phyloP scores from a whole-genome alignment of 2,329 filamentous ascomycete species.

The Ilyonectria destructans region DNA sequence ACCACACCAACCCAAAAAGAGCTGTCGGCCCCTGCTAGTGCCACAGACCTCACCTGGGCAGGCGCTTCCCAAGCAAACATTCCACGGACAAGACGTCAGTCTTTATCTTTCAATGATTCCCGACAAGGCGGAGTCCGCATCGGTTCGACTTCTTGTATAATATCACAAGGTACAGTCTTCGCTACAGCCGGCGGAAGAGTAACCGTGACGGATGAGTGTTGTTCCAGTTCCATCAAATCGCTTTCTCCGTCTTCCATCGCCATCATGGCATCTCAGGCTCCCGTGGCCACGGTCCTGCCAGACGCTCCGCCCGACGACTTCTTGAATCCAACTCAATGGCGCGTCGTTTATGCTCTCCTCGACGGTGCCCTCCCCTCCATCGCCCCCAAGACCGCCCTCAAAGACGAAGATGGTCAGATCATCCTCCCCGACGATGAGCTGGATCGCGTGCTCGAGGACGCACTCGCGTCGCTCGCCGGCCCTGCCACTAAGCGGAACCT shows the following conservation, averaged over 20 bases:
- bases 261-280: constrained; percentile 41
- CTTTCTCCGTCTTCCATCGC: neutral
- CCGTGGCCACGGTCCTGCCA: constrained; percentile 47
- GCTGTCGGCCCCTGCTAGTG: constrained; percentile 17
- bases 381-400: constrained; percentile 57
- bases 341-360: constrained; percentile 67
- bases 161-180: neutral
- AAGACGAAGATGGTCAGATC: constrained; percentile 61
- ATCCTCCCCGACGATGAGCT: constrained; percentile 67
- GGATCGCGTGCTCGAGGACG: constrained; percentile 60
- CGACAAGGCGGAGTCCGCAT: neutral
- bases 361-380: constrained; percentile 76
- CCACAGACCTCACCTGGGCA: constrained; percentile 19
- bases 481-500: constrained; percentile 62
- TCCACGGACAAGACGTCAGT: neutral
- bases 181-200: neutral
- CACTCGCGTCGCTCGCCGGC: constrained; percentile 55
- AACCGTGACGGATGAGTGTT: neutral
- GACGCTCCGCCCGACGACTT: constrained; percentile 53
- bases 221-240: too few relatives aligned
- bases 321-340: constrained; percentile 68
- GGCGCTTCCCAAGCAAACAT: constrained; percentile 12
- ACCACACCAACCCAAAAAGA: constrained; percentile 9
- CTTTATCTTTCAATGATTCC: neutral
- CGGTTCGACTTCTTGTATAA: constrained; percentile 2